Evolutionary conservation across 257 asterid genomes (phyloP), one percentile per base, ranked within the genome.

Genomic region (Przewalskia tangutica): DNA sequence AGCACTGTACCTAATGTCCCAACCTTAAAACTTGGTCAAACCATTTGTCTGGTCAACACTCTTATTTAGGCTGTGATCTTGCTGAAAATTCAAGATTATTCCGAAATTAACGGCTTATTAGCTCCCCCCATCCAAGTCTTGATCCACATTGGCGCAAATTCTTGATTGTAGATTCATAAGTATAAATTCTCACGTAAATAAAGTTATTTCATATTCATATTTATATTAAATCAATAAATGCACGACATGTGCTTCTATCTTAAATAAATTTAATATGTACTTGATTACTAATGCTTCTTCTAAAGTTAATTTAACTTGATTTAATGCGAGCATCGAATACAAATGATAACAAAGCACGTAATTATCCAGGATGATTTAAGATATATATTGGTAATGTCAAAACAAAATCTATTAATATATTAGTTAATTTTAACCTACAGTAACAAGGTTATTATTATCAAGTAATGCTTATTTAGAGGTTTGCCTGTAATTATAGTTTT

Each of bases 81-180:
- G 88, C 89, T 89, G 90, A 85, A 84, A 67, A 53, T 48, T 77
- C 62, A 81, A 85, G 36, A 77, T 83, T 68, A 84, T 83, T 78
- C 86, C 77, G 59, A 84, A 73, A 79, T 76, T 44, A 85, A 81
- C 77, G 63, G 80, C 70, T 82, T 44, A 73, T 53, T 79, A 54
- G 51, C 79, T 65, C 7, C 65, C 65, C 80, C 16, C 7, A 5
- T 8, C 23, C 13, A 67, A 50, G 64, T 84, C 67, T 67, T 81
- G 67, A 84, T 86, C 86, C 40, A 56, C 34, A 63, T 71, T 81
- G 83, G 16, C 64, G 59, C 14, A 7, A 7, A 48, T 59, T 13
- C 23, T 18, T 11, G 40, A 7, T 64, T 64, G 6, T 67, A 3
- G 55, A 42, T 17, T 68, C 55, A 68, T n/a, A 68, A 40, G 0